A percentile compares a stretch with the other conserved stretches of the same genome.
phyloP scores from a whole-genome alignment of 345 rosid species.

The Pelargonium nanum region DNA sequence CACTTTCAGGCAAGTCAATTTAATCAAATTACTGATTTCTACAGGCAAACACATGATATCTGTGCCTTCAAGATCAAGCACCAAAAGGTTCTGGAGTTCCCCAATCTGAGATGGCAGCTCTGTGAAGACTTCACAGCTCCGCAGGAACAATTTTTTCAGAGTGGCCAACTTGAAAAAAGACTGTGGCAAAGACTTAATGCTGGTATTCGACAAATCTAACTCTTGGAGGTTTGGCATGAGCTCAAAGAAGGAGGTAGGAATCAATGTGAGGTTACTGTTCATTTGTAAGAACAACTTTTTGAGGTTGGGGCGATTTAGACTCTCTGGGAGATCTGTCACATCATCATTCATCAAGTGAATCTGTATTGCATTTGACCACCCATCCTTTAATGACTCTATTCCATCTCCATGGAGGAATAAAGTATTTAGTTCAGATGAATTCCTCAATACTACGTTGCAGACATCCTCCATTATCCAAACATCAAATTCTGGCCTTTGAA shows the following conservation, averaged over 20 bases:
- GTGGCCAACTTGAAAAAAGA: conserved; percentile 11
- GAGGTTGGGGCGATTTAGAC: conserved; percentile 2
- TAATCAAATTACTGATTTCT: neutral
- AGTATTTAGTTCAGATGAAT: no score
- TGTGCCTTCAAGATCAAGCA: conserved; percentile 18
- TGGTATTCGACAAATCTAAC: conserved; percentile 14
- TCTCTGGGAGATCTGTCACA: no score
- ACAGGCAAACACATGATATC: conserved; percentile 12
- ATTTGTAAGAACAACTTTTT: conserved; percentile 4
- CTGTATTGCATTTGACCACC: no score
- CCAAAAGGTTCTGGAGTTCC: conserved; percentile 13
- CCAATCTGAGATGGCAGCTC: conserved; percentile 8
- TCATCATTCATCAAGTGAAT: no score
- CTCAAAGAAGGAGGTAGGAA: conserved; percentile 12
- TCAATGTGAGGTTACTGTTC: conserved; percentile 7
- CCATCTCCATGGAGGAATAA: no score
- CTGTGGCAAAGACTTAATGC: conserved; percentile 14
- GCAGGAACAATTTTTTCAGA: conserved; percentile 7
- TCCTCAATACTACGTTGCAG: no score
- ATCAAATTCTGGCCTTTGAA: no score
- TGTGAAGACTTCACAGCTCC: conserved; percentile 6
- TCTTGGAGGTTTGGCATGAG: conserved; percentile 11
- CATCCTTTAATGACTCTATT: no score
- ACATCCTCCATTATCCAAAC: no score
- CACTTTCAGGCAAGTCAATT: conserved; percentile 8